Percentiles rank a stretch among this genome's conserved stretches.
phyloP scores from a whole-genome alignment of 345 rosid genomes.

The Theobroma cacao region DNA sequence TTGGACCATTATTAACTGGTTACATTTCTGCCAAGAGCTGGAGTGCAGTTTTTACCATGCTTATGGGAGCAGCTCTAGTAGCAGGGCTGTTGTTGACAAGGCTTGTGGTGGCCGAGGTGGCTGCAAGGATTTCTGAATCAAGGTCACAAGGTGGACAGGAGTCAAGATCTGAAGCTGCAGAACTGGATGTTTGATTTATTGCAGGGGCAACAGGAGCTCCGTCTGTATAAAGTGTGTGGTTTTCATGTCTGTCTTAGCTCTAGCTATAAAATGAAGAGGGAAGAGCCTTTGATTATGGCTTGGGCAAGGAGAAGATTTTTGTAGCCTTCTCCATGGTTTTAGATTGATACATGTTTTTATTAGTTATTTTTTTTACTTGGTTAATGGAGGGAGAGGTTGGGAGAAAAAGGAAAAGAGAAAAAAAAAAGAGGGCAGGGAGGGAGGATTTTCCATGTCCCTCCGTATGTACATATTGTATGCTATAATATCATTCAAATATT shows the following conservation, averaged over 20 bases:
- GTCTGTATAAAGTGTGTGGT: neutral
- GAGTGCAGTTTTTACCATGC: constrained; percentile 84
- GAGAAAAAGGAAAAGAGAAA: neutral
- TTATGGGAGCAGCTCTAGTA: constrained; percentile 83
- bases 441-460: neutral
- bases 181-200: constrained; percentile 22
- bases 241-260: constrained; percentile 6
- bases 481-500: neutral
- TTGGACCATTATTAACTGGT: constrained; percentile 90
- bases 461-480: constrained; percentile 14
- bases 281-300: constrained; percentile 8
- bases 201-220: neutral
- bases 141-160: constrained; percentile 21
- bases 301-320: constrained; percentile 23
- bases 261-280: constrained; percentile 17
- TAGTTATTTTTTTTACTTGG: neutral
- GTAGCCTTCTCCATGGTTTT: constrained; percentile 16
- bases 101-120: constrained; percentile 77
- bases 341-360: neutral
- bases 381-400: neutral
- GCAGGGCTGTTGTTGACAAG: constrained; percentile 77
- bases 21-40: constrained; percentile 86
- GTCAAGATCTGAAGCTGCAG: constrained; percentile 22
- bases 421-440: neutral
- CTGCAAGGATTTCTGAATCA: constrained; percentile 60